Conservation (phyloP, 2,329 filamentous ascomycete species). For the Gyromitra esculenta region DNA sequence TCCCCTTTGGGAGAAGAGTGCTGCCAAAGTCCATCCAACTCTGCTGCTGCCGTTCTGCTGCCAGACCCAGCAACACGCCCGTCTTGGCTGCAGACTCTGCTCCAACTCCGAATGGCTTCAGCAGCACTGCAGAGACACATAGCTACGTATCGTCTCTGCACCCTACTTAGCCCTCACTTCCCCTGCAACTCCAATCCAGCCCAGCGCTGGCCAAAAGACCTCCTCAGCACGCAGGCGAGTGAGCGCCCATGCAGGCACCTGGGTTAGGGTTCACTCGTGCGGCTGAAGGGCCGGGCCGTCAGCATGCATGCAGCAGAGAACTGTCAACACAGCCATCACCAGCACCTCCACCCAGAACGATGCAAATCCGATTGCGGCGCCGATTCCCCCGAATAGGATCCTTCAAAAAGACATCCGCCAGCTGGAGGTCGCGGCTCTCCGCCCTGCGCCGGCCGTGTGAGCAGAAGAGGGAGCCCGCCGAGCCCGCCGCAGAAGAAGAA, state of each 20-base stretch:
- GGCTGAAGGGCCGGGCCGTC: neutral
- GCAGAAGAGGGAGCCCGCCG: neutral
- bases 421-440: neutral
- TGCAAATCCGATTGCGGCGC: neutral
- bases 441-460: neutral
- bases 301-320: neutral
- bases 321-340: neutral
- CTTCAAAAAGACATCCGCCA: neutral
- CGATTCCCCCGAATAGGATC: neutral
- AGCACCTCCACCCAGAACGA: neutral
- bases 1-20: too few relatives aligned
- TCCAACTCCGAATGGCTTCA: too few relatives aligned
- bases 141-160: too few relatives aligned
- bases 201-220: too few relatives aligned
- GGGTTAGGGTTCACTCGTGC: conserved; percentile 18
- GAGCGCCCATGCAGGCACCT: conserved; percentile 1
- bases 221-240: conserved; percentile 6
- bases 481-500: neutral
- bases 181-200: too few relatives aligned
- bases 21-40: too few relatives aligned
- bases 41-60: too few relatives aligned
- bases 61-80: too few relatives aligned
- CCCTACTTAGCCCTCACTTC: too few relatives aligned
- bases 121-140: too few relatives aligned
- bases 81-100: too few relatives aligned